These are phyloP conservation scores for Marchantia polymorpha DNA, from an alignment of 225 moss, liverwort and hornwort species.

Conservation along the genomic window DNA sequence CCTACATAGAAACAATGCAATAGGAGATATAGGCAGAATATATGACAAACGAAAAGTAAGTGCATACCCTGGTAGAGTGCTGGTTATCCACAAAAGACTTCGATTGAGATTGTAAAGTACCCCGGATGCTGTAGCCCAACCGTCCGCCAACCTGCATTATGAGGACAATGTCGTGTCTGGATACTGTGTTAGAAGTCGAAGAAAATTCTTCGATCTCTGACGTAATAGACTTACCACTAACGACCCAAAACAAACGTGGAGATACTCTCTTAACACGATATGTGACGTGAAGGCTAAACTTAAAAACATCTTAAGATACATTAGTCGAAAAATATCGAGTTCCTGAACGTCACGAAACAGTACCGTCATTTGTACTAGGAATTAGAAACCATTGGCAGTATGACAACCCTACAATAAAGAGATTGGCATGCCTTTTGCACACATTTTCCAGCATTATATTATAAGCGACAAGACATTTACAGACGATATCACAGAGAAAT, in stretches of 20 bases:
- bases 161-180: constrained; percentile 11
- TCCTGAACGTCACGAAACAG: not conserved
- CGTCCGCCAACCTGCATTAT: constrained; percentile 87
- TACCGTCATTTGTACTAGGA: not conserved
- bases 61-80: constrained; percentile 69
- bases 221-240: not conserved
- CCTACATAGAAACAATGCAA: not conserved
- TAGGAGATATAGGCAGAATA: not conserved
- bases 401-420: too few species aligned
- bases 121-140: constrained; percentile 96
- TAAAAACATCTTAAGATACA: not conserved
- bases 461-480: not conserved
- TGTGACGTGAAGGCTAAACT: not conserved
- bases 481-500: not conserved
- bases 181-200: constrained; percentile 14
- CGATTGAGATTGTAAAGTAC: constrained; percentile 91
- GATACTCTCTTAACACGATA: not conserved
- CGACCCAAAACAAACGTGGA: not conserved
- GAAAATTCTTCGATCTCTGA: not conserved
- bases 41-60: not conserved
- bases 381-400: not conserved
- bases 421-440: not conserved
- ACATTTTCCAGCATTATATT: not conserved
- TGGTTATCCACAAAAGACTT: constrained; percentile 98
- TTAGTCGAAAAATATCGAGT: not conserved